These are phyloP conservation scores for Plasmodium ovale DNA, from an alignment of 169 alveolate genomes.

Conservation along the genomic window DNA sequence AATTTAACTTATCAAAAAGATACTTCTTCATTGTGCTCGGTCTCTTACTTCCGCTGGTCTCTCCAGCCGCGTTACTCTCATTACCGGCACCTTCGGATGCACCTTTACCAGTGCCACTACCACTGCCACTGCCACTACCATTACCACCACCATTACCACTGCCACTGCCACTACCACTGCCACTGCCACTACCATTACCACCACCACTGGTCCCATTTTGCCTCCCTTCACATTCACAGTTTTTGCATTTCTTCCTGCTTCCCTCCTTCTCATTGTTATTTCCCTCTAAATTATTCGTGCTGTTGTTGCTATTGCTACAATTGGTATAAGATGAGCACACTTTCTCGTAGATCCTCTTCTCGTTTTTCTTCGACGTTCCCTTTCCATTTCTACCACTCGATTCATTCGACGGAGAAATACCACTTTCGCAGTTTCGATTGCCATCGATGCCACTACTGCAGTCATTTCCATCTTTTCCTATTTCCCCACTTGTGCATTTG, in stretches of 20 bases:
- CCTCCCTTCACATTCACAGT: constrained; percentile 11
- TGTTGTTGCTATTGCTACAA: constrained; percentile 35
- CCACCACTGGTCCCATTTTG: not conserved
- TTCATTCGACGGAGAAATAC: too few species aligned
- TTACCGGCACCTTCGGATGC: not conserved
- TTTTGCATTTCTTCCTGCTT: constrained; percentile 32
- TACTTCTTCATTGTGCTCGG: constrained; percentile 42
- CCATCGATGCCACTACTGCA: not conserved
- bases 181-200: not conserved
- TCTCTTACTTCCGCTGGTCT: not conserved
- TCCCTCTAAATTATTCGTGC: not conserved
- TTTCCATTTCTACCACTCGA: not conserved
- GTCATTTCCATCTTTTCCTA: not conserved
- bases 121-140: not conserved
- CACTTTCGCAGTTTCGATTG: too few species aligned
- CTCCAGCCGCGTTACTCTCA: not conserved
- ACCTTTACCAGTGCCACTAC: not conserved
- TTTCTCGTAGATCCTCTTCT: constrained; percentile 54
- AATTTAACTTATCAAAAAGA: constrained; percentile 28
- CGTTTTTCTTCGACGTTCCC: constrained; percentile 22
- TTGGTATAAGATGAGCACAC: constrained; percentile 16
- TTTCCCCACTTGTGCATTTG: not conserved
- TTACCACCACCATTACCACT: not conserved
- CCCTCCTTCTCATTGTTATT: constrained; percentile 22
- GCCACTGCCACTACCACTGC: not conserved